phyloP scores from a whole-genome alignment of 306 rosid genomes.

The Ceratonia siliqua region DNA sequence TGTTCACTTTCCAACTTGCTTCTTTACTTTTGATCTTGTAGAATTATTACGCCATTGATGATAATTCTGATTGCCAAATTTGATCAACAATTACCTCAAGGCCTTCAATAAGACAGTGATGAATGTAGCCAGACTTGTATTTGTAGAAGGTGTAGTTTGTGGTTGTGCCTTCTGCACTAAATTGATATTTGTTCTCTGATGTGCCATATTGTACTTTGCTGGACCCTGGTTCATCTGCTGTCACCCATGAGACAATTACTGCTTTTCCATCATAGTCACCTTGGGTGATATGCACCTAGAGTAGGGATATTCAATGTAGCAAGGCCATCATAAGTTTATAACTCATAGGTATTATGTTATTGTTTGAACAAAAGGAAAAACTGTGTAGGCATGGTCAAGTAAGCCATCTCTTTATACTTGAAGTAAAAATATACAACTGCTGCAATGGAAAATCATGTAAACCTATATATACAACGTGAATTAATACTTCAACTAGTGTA shows the following conservation, averaged over 20 bases:
- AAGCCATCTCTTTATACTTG: slow-evolving; percentile 33
- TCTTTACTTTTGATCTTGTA: no score
- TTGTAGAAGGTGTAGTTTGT: slow-evolving; percentile 73
- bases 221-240: slow-evolving; percentile 67
- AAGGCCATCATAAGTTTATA: slow-evolving; percentile 16
- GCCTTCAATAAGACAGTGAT: slow-evolving; percentile 77
- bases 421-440: slow-evolving; percentile 2
- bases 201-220: slow-evolving; percentile 67
- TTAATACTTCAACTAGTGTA: background rate
- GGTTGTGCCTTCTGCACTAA: slow-evolving; percentile 56
- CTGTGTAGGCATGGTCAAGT: slow-evolving; percentile 5
- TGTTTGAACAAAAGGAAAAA: slow-evolving; percentile 17
- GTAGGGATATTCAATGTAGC: slow-evolving; percentile 17
- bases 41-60: slow-evolving; percentile 9
- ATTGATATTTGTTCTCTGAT: slow-evolving; percentile 42
- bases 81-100: slow-evolving; percentile 61
- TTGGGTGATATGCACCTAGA: slow-evolving; percentile 93
- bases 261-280: slow-evolving; percentile 97
- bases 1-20: no score
- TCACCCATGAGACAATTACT: slow-evolving; percentile 89
- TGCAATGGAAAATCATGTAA: background rate
- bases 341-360: background rate
- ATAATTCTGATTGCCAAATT: slow-evolving; percentile 22
- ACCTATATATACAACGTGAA: background rate
- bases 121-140: slow-evolving; percentile 87